Evolutionary conservation across 2,329 filamentous ascomycete genomes (phyloP).

Genomic region (Calonectria ilicicola): DNA sequence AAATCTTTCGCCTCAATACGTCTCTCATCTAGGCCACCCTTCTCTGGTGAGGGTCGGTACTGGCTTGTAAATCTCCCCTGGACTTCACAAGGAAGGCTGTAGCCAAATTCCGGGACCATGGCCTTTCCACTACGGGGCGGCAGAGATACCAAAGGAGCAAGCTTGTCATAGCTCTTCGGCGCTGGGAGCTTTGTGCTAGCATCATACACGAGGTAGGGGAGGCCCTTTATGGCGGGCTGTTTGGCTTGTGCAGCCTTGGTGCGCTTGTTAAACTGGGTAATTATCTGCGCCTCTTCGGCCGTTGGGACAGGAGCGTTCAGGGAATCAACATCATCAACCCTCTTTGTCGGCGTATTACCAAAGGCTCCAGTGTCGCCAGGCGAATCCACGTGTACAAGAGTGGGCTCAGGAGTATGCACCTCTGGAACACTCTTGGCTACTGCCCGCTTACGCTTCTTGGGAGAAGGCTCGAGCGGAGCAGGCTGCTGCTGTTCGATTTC

Average conservation of each 20-base stretch:
- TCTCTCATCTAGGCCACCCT: conserved; percentile 55
- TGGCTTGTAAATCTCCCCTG: conserved; percentile 56
- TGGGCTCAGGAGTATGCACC: conserved; percentile 42
- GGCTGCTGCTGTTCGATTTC: conserved; percentile 35
- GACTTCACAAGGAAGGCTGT: conserved; percentile 56
- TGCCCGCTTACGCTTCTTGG: conserved; percentile 54
- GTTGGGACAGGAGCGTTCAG: conserved; percentile 47
- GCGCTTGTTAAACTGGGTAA: conserved; percentile 54
- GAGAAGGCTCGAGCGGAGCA: conserved; percentile 40
- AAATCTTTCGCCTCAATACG: conserved; percentile 53
- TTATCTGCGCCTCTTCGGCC: conserved; percentile 49
- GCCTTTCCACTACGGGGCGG: conserved; percentile 53
- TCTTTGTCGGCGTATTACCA: conserved; percentile 38
- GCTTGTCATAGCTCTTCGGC: conserved; percentile 59
- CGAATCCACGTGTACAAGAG: conserved; percentile 41
- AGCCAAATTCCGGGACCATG: conserved; percentile 54
- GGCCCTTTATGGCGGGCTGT: conserved; percentile 53
- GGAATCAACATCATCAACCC: conserved; percentile 50
- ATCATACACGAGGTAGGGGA: conserved; percentile 52
- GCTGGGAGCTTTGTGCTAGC: conserved; percentile 56
- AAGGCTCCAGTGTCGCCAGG: conserved; percentile 40
- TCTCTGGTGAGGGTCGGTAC: conserved; percentile 55
- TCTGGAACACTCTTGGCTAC: conserved; percentile 43
- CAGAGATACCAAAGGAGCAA: conserved; percentile 56
- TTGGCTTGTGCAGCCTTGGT: conserved; percentile 51